phyloP scores from a whole-genome alignment of 352 stramenopile genomes.

The Pythium utonaiense region DNA sequence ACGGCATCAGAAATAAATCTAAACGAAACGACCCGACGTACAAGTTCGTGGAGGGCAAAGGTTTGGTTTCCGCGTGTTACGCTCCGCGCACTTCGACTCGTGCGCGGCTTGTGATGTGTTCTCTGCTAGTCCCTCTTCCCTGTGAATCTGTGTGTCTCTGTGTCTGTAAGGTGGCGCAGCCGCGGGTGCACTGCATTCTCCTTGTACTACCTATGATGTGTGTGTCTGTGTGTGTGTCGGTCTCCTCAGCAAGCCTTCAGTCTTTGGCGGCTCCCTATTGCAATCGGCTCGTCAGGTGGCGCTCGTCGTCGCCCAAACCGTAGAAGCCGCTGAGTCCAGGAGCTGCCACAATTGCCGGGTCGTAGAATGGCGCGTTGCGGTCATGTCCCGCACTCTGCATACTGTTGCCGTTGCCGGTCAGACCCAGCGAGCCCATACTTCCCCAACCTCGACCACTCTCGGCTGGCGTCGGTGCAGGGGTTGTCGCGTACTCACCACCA shows the following conservation, averaged over 20 bases:
- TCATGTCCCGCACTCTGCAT: not conserved
- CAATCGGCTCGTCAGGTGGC: slow-evolving; percentile 22
- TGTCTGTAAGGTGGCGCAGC: not conserved
- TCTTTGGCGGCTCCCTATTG: slow-evolving; percentile 5
- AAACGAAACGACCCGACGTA: not conserved
- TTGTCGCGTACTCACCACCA: slow-evolving; percentile 55
- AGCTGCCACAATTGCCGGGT: slow-evolving; percentile 44
- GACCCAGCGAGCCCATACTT: slow-evolving; percentile 23
- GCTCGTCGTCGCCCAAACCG: slow-evolving; percentile 30
- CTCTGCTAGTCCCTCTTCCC: not conserved
- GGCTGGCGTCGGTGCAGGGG: slow-evolving; percentile 1
- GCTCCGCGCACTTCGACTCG: not conserved
- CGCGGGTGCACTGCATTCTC: not conserved
- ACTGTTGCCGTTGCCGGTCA: slow-evolving; percentile 19
- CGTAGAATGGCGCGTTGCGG: slow-evolving; percentile 32
- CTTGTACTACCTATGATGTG: slow-evolving; percentile 5
- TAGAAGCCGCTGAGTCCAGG: slow-evolving; percentile 28
- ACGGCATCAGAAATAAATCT: slow-evolving; percentile 1
- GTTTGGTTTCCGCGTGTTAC: not conserved
- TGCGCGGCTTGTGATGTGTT: not conserved
- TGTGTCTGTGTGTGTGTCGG: slow-evolving; percentile 9
- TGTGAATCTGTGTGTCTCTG: slow-evolving; percentile 22
- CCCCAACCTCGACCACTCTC: slow-evolving; percentile 16
- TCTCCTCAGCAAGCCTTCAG: slow-evolving; percentile 4
- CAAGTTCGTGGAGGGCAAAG: not conserved